Base-by-base conservation (phyloP, 2,329 filamentous ascomycete genomes). In the Pleoardoris graminearum region DNA sequence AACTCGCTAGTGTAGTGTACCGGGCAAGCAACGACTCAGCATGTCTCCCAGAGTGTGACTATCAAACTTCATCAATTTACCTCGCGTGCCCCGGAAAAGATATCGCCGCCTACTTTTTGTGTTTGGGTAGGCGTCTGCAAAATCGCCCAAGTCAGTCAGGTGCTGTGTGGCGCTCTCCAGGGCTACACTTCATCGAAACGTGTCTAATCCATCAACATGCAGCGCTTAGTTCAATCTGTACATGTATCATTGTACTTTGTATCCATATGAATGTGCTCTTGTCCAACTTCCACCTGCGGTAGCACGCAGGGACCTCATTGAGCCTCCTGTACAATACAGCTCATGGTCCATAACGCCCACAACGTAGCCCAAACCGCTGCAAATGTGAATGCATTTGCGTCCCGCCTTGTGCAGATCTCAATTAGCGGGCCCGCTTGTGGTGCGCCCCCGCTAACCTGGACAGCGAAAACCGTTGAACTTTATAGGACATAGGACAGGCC, bases 361-460 rank as follows among this genome's bases (percentile, higher is more conserved):
- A 7, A 25, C 39, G 14, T 25, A 4, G 25, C 10, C 16, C 35
- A 19, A 43, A 43, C n/a, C 16, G 4, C 30, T 33, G 30, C 30
- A 33, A 33, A 12, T 33, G 30, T 16, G 10, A 14, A 12, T 16
- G n/a, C 30, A 16, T 33, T 16, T 33, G 30, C 53, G 55, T 61
- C 51, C 50, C 51, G 43, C 47, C 36, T 53, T 50, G 35, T 39
- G 57, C 39, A 54, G 54, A 59, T 57, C 57, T 53, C 51, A 59
- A 55, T 57, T 17, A 48, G 14, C 51, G 29, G 47, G 50, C 14
- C 45, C 46, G 42, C 49, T 23, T 50, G 48, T 32, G 48, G 23
- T 48, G 43, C 45, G 42, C 48, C 39, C 33, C 50, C 53, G 35
- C 21, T 17, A 35, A 29, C 36, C 50, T 33, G 30, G 29, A 39